Conservation (phyloP, 129 eudicot genomes). For the Tagetes patula region DNA sequence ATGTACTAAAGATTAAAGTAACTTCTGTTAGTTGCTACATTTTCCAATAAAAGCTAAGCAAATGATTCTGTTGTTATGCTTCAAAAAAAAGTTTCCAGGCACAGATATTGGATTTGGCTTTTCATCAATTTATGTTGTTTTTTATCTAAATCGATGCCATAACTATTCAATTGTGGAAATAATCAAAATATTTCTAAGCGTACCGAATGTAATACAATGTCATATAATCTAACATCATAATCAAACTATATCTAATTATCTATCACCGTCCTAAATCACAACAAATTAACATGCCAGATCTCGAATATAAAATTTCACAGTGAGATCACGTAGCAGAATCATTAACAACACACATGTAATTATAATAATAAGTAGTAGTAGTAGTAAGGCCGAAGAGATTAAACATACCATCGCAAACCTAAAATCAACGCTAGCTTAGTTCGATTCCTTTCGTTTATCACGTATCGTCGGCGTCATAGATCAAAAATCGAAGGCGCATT, state of each 20-base stretch:
- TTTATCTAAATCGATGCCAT: background rate
- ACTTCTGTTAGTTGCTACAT: conserved; percentile 20
- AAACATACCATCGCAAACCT: conserved; percentile 30
- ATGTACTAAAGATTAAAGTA: background rate
- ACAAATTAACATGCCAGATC: background rate
- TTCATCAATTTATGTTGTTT: background rate
- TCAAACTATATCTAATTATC: background rate
- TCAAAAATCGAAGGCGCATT: conserved; percentile 9
- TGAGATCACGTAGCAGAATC: background rate
- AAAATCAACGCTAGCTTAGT: conserved; percentile 25
- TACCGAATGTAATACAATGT: background rate
- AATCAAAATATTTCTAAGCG: background rate
- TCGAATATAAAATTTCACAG: background rate
- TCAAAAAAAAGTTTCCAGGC: background rate
- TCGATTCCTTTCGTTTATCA: conserved; percentile 4
- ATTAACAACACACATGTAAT: background rate
- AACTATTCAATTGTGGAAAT: background rate
- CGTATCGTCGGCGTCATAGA: background rate
- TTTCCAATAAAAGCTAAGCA: conserved; percentile 2
- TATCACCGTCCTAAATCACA: conserved; percentile 8
- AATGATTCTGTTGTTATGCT: conserved; percentile 9
- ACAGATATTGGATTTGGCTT: background rate
- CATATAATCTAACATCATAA: conserved; percentile 5
- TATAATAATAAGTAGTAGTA: background rate
- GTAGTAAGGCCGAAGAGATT: background rate